Percentiles rank a stretch among this genome's conserved stretches.
These are phyloP conservation scores for Neurospora sp. DNA, from an alignment of 495 filamentous ascomycete genomes.

Conservation along the genomic window DNA sequence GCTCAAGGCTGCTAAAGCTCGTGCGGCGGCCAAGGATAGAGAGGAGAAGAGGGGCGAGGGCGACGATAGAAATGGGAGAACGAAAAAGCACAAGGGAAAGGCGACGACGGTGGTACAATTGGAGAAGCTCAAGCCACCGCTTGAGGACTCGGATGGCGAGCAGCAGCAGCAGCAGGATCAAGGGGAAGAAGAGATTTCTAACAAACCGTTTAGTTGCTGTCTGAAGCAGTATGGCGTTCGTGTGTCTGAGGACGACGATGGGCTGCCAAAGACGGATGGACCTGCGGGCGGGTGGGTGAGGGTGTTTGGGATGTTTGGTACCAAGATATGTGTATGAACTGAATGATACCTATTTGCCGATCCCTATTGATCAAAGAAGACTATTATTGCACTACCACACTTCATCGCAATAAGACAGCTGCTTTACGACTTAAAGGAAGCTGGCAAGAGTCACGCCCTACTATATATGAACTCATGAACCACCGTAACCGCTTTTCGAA, in stretches of 20 bases:
- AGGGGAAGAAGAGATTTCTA: constrained; percentile 15
- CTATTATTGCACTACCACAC: background rate
- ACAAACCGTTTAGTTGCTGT: constrained; percentile 50
- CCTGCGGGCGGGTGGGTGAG: constrained; percentile 32
- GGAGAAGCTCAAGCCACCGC: constrained; percentile 5
- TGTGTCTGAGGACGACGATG: constrained; percentile 12
- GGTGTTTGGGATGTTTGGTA: constrained; percentile 45
- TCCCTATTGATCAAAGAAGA: background rate
- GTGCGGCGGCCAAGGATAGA: background rate
- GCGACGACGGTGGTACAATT: background rate
- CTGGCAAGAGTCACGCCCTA: background rate
- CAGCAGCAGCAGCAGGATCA: constrained; percentile 5
- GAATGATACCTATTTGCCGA: background rate
- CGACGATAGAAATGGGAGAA: background rate
- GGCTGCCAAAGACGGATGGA: constrained; percentile 16
- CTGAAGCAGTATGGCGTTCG: constrained; percentile 51
- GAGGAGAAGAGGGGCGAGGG: background rate
- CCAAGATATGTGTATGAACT: constrained; percentile 30
- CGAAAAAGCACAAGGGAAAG: background rate
- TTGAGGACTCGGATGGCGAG: constrained; percentile 17
- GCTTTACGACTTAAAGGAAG: background rate
- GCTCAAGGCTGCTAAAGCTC: constrained; percentile 29
- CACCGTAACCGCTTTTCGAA: background rate
- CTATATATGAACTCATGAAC: background rate
- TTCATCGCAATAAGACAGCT: background rate